Evolutionary conservation across 805 yeast species (phyloP), one percentile per base, ranked within the genome.

Genomic region (Komagataella ulmi): DNA sequence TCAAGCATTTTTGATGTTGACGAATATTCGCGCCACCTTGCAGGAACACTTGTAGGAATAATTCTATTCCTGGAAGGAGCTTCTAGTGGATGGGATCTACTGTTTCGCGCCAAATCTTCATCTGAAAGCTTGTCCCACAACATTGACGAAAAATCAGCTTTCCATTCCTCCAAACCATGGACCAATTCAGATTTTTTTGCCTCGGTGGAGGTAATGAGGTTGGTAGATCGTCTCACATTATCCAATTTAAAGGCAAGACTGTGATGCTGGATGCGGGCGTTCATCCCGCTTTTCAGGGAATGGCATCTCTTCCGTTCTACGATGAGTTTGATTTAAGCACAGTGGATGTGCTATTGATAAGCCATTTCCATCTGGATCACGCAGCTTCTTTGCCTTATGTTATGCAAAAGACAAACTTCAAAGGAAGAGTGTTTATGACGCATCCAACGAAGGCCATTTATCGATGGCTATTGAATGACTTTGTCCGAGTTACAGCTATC

Each of bases 181-280:
- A 44, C 23, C 46, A 44, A 19, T 71, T 85, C 54, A 79, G 79
- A 63, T 93, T 93, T 70, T 79, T 86, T 54, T 90, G 96, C 21
- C 75, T 93, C 6, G 99, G 99, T 6, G 99, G 98, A n/a, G 95
- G 98, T 56, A 88, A 85, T 58, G 99, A 93, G 65, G 99, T 93
- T 6, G 99, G 99, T 3, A 71, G 99, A 54, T 88, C 97, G 40
- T 91, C 98, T 62, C 99, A 93, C 62, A 82, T 93, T 47, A 72
- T 93, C 36, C 90, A 86, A 58, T 93, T 85, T 68, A 89, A 88
- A 63, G 97, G 96, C 53, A 91, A 93, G 62, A 90, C 91, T 4
- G 83, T 93, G 49, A 93, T 93, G 99, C 66, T 93, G 50, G 99
- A 93, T 68, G 97, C 99, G 1, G 99, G 99, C 50, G 88, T 93